Percentiles rank a stretch among this genome's conserved stretches.
Conservation (phyloP, 371 early-diverging fungal genomes). For the Lichtheimia ornata region DNA sequence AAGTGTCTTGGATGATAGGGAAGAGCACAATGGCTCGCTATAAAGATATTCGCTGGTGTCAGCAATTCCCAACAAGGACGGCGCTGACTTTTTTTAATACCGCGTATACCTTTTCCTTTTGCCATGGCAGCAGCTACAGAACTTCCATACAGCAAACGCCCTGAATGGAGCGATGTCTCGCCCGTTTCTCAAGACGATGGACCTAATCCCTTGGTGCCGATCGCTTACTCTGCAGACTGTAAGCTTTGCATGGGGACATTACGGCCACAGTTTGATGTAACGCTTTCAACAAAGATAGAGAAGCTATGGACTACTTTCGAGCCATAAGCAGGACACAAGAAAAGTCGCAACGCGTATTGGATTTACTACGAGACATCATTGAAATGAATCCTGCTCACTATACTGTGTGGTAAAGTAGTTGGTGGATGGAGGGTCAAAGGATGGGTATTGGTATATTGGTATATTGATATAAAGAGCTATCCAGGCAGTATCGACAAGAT, state of each 20-base stretch:
- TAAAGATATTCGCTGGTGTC: too few relatives aligned
- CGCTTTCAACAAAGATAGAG: slow-evolving; percentile 50
- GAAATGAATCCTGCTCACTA: slow-evolving; percentile 91
- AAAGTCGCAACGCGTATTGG: slow-evolving; percentile 76
- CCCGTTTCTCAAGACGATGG: slow-evolving; percentile 91
- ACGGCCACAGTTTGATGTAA: not conserved
- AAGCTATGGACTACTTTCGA: slow-evolving; percentile 91
- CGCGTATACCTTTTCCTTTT: too few relatives aligned
- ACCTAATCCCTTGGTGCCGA: slow-evolving; percentile 84
- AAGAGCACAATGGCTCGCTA: too few relatives aligned
- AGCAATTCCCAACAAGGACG: too few relatives aligned
- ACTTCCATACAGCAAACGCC: too few relatives aligned
- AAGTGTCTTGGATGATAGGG: too few relatives aligned
- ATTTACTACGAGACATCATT: slow-evolving; percentile 80
- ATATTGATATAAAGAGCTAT: too few relatives aligned
- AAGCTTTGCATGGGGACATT: slow-evolving; percentile 19
- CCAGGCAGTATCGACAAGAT: slow-evolving; percentile 85
- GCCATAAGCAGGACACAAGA: slow-evolving; percentile 75
- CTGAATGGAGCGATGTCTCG: slow-evolving; percentile 79
- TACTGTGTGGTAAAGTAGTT: slow-evolving; percentile 80
- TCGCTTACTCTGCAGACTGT: slow-evolving; percentile 87
- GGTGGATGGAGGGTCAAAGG: not conserved
- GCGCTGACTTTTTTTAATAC: too few relatives aligned
- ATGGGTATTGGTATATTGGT: too few relatives aligned
- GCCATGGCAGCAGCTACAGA: too few relatives aligned